phyloP scores from a whole-genome alignment of 441 rosid genomes.

The Geranium incanum region DNA sequence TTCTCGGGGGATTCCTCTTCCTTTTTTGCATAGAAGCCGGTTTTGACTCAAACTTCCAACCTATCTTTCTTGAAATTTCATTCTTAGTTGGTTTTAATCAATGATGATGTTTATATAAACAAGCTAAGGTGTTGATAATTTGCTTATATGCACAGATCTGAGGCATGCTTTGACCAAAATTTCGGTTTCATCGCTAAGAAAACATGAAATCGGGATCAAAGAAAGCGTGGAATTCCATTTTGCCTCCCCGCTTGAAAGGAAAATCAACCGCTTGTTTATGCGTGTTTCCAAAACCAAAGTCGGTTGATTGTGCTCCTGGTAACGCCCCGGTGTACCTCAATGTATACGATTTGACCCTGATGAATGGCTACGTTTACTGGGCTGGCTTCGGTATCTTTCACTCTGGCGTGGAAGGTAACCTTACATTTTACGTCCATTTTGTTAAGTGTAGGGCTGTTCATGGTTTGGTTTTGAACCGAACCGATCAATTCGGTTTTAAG shows the following conservation, averaged over 20 bases:
- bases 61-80: not conserved
- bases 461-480: too few relatives aligned
- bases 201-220: constrained; percentile 46
- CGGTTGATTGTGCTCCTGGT: constrained; percentile 39
- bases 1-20: too few relatives aligned
- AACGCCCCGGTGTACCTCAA: constrained; percentile 59
- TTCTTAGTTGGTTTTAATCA: not conserved
- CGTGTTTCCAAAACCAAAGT: constrained; percentile 48
- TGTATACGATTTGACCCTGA: constrained; percentile 64
- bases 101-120: not conserved
- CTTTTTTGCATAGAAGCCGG: not conserved
- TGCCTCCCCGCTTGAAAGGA: constrained; percentile 39
- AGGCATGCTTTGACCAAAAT: constrained; percentile 26
- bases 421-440: not conserved
- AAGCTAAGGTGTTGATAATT: not conserved
- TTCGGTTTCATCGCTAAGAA: constrained; percentile 20
- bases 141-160: constrained; percentile 29
- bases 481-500: too few relatives aligned
- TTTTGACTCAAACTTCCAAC: not conserved
- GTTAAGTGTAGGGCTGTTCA: too few relatives aligned
- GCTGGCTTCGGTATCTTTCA: constrained; percentile 70
- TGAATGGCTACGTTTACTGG: constrained; percentile 70
- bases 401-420: constrained; percentile 72
- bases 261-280: constrained; percentile 52
- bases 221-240: constrained; percentile 45